Evolutionary conservation across 1,284 basidiomycete genomes (phyloP), one percentile per base, ranked within the genome.

Genomic region (Neonothopanus nambi): DNA sequence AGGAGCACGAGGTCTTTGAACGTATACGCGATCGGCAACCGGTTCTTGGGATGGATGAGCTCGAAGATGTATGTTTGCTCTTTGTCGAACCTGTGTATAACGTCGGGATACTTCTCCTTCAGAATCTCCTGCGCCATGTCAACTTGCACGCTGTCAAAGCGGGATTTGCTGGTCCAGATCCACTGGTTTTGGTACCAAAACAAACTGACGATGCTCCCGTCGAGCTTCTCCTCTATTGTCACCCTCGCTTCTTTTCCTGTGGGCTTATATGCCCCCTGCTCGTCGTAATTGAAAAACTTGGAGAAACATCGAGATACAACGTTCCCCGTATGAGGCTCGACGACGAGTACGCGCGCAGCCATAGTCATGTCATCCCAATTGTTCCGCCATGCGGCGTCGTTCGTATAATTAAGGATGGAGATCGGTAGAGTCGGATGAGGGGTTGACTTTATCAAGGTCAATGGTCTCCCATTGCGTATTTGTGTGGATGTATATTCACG

Each of bases 21-120:
- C 9, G 48, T 41, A 26, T 47, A 53, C 20, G 26, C 44, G 36
- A 48, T 18, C 38, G 30, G 37, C 17, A 40, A 28, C 5, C 41
- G 41, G 24, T 39, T 43, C 30, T 45, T 46, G 8, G 56, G 56
- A 44, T 57, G 37, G 15, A 57, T 45, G 28, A 57, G 33, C 38
- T 57, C 53, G 33, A 57, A 57, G 30, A 57, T 49, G 33, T 57
- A 57, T 18, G 56, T 45, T 46, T 52, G 55, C 9, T 55, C 53
- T 26, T 52, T 53, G 45, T 48, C 38, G 18, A 53, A 21, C n/a
- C 17, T 36, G 13, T 40, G 15, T 20, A 24, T 55, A 12, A 45
- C 42, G 15, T 26, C 36, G 1, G 53, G 48, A 33, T 57, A 55
- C 33, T 51, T 45, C 30, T 57, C 40, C 9, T 48, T 7, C 2